phyloP scores from a whole-genome alignment of 2,329 filamentous ascomycete genomes.

The Colletotrichum euphorbiae region DNA sequence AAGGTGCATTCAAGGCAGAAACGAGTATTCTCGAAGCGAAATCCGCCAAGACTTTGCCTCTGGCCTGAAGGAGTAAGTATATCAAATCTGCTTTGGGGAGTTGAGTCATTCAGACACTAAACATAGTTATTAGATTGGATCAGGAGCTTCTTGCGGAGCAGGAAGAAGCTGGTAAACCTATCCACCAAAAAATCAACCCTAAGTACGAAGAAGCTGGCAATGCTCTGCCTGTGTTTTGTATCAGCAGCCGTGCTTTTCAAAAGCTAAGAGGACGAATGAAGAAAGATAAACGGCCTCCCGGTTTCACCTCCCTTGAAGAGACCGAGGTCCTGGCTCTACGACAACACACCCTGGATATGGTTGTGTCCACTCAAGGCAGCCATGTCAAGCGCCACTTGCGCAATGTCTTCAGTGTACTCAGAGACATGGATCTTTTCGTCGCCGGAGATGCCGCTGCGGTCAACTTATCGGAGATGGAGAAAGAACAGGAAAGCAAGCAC shows the following conservation, averaged over 20 bases:
- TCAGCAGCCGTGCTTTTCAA: slow-evolving; percentile 72
- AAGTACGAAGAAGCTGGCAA: slow-evolving; percentile 69
- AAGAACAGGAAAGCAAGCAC: background rate
- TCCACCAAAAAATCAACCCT: slow-evolving; percentile 22
- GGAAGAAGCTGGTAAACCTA: slow-evolving; percentile 48
- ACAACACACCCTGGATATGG: slow-evolving; percentile 68
- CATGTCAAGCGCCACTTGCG: slow-evolving; percentile 9
- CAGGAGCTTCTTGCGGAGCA: slow-evolving; percentile 22
- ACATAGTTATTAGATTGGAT: slow-evolving; percentile 8
- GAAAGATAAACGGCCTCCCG: slow-evolving; percentile 63
- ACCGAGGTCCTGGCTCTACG: slow-evolving; percentile 71
- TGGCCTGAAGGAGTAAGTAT: slow-evolving; percentile 60
- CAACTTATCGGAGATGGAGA: slow-evolving; percentile 18
- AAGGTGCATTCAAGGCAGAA: slow-evolving; percentile 65
- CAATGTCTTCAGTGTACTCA: slow-evolving; percentile 1
- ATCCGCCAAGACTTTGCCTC: slow-evolving; percentile 43
- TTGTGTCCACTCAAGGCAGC: slow-evolving; percentile 49
- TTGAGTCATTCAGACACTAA: no score
- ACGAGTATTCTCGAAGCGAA: slow-evolving; percentile 58
- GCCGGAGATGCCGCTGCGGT: background rate
- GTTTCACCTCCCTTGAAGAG: slow-evolving; percentile 64
- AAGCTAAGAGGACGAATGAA: slow-evolving; percentile 66
- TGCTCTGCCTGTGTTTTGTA: slow-evolving; percentile 72
- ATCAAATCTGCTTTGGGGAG: no score
- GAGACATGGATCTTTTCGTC: slow-evolving; percentile 22